Evolutionary conservation across 495 filamentous ascomycete species (phyloP), one percentile per base, ranked within the genome.

Genomic region (Penicillium diatomitis): DNA sequence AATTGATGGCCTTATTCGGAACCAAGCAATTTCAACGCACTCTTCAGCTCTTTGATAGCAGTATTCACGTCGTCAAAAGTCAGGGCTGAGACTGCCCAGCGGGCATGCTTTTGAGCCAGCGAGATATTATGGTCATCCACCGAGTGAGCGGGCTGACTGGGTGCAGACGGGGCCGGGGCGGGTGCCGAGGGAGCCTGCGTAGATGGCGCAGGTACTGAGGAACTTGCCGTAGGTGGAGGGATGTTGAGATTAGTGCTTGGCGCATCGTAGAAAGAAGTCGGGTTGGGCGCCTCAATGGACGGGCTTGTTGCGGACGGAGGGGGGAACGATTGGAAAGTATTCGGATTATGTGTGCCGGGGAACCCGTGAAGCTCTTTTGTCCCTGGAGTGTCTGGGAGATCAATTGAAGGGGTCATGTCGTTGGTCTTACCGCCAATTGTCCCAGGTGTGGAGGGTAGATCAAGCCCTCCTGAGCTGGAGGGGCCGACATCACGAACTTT

Each of bases 31-130:
- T 52, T 61, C 53, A 98, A 69, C 38, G 92, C 94, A 39, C 74
- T 78, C 53, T 78, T 78, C 47, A 97, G 66, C 58, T 98, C 90
- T 62, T 82, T 84, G 5, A 97, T 83, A 1, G 92, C 92, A 1
- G 94, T 98, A 28, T 83, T 71, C 7, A 95, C 85, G 69, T 98
- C 92, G 59, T 98, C 92, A 65, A 97, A 98, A 61, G 95, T 92
- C 45, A 98, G 69, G 4, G 92, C 92, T 20, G 92, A 97, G 32
- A 97, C 90, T 0, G 92, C 94, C 90, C 90, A 98, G 58, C 85
- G 88, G 0, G 92, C 91, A 70, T 96, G 92, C 57, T 97, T 98
- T 63, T 96, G 89, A 7, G 92, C 92, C 50, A 79, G 74, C 3
- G 77, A 59, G 32, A 96, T 86, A 3, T 86, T 72, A 51, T 80